Percentiles rank a stretch among this genome's conserved stretches.
Conservation (phyloP, 768 basidiomycete genomes). For the Stropharia rugosoannulata region DNA sequence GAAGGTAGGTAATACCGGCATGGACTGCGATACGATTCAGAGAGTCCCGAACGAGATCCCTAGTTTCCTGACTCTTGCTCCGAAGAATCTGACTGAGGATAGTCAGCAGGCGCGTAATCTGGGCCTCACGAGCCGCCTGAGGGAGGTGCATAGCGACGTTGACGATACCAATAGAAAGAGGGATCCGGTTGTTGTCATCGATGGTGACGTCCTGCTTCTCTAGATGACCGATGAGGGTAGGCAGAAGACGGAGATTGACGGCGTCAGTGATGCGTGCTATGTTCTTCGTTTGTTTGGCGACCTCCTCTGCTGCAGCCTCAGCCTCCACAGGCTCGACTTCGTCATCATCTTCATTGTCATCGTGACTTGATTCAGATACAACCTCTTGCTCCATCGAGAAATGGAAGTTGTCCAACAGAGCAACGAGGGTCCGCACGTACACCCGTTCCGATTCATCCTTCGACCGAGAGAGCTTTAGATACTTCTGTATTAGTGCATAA, state of each 20-base stretch:
- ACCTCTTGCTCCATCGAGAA: constrained; percentile 76
- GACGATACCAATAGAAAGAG: constrained; percentile 84
- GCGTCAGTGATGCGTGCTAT: constrained; percentile 63
- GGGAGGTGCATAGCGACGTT: constrained; percentile 85
- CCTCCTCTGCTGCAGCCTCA: constrained; percentile 11
- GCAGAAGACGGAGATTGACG: constrained; percentile 75
- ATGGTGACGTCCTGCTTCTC: constrained; percentile 77
- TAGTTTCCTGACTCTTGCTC: constrained; percentile 91
- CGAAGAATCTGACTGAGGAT: constrained; percentile 86
- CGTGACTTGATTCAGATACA: constrained; percentile 25
- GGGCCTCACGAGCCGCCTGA: constrained; percentile 52
- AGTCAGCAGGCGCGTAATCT: constrained; percentile 77
- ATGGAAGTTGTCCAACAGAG: constrained; percentile 87
- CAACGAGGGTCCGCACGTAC: constrained; percentile 81
- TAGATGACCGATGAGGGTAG: constrained; percentile 74
- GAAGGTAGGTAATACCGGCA: constrained; percentile 74
- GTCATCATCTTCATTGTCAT: constrained; percentile 34
- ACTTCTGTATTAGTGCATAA: constrained; percentile 75
- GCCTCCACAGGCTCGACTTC: constrained; percentile 25
- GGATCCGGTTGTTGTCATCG: constrained; percentile 86
- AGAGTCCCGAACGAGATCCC: constrained; percentile 83
- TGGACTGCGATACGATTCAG: constrained; percentile 74
- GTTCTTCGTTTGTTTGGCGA: constrained; percentile 14
- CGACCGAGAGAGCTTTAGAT: constrained; percentile 63
- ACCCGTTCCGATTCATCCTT: constrained; percentile 77